Evolutionary conservation across 208 protist genomes (phyloP), one percentile per base, ranked within the genome.

Genomic region (Tritrichomonas foetus): DNA sequence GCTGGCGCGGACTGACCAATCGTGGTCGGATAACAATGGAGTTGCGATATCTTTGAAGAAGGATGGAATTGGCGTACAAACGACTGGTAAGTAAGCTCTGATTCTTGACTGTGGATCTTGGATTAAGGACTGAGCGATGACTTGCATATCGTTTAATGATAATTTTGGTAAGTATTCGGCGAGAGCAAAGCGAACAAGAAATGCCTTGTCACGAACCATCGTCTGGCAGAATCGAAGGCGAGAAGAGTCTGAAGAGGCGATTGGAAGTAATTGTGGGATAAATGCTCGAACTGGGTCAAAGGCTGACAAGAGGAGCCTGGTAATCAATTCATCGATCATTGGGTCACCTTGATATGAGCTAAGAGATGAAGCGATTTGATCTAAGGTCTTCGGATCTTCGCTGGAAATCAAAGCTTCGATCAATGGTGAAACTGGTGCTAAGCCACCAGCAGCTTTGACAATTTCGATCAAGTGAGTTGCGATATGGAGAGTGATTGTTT

Each of bases 21-120:
- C 78, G 39, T 33, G 41, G 30, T 89, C 78, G 27, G 25, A 13
- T 8, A 89, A 8, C 11, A 89, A 20, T 27, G 78, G 5, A 36
- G 47, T 0, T 13, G 30, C 78, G n/a, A 89, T 89, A 89, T 89
- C 78, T 47, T 22, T 61, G 47, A 89, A 89, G 78, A 61, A 89
- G 57, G 44, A 57, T 9, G 8, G 11, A 11, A 89, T 27, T 57
- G 53, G 53, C 2, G 27, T 39, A 49, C 78, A 89, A 20, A 57
- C 47, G 39, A 89, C 78, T 27, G 78, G 47, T n/a, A 89, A 14
- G 57, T 53, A 89, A 49, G 78, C 8, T 14, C 47, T 25, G 57
- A 89, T 47, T 9, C 78, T 8, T 9, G 47, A 8, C 1, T 89
- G 44, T 89, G 41, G 27, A n/a, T 89, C 78, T 33, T 69, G 11